phyloP scores from a whole-genome alignment of 768 basidiomycete species.

The Lentinula detonsa region DNA sequence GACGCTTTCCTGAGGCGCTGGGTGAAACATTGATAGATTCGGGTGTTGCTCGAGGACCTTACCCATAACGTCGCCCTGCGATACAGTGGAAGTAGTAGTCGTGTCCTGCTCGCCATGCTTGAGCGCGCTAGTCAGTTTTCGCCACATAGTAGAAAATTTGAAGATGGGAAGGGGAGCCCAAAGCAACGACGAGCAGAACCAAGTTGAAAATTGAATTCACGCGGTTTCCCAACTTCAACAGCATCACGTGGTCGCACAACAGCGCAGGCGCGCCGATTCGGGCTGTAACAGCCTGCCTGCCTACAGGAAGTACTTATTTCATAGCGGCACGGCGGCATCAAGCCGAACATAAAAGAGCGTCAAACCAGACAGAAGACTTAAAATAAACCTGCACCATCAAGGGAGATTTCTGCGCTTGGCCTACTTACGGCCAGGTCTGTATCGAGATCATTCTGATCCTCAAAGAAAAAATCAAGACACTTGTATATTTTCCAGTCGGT shows the following conservation, averaged over 20 bases:
- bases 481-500: too few species aligned
- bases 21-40: slow-evolving; percentile 31
- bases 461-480: too few species aligned
- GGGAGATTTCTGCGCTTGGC: too few species aligned
- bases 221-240: background rate
- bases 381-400: too few species aligned
- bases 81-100: slow-evolving; percentile 10
- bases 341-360: too few species aligned
- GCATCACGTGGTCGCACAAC: background rate
- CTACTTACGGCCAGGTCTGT: too few species aligned
- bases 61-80: slow-evolving; percentile 37
- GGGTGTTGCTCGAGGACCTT: slow-evolving; percentile 49
- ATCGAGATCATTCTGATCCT: too few species aligned
- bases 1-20: slow-evolving; percentile 6
- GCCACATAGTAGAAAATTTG: slow-evolving; percentile 11
- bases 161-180: background rate
- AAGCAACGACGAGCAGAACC: background rate
- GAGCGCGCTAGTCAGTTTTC: slow-evolving; percentile 11
- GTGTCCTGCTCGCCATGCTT: slow-evolving; percentile 5
- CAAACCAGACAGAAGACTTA: too few species aligned
- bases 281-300: background rate
- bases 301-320: too few species aligned
- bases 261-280: background rate
- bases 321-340: too few species aligned
- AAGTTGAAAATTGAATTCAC: background rate